phyloP scores from a whole-genome alignment of 768 basidiomycete species.

The Boletus subparvulus region DNA sequence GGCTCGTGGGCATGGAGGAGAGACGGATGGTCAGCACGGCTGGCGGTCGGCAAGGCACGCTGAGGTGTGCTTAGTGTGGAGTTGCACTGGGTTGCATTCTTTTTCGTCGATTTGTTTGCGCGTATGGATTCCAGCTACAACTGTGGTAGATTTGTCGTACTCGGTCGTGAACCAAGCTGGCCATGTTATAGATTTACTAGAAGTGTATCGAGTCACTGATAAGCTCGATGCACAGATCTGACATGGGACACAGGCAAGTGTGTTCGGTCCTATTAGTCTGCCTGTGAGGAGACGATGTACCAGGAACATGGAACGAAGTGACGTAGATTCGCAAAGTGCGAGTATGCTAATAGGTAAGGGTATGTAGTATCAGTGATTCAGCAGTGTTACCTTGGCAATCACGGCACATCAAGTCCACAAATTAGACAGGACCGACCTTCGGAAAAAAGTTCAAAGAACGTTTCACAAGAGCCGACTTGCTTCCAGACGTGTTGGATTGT shows the following conservation, averaged over 20 bases:
- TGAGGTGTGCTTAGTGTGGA: constrained; percentile 5
- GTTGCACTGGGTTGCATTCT: not conserved
- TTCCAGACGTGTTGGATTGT: too few species aligned
- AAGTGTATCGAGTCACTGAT: too few species aligned
- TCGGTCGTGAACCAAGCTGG: not conserved
- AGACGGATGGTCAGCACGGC: not conserved
- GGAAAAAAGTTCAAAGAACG: not conserved
- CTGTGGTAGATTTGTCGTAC: not conserved
- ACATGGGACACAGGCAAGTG: too few species aligned
- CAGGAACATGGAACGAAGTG: too few species aligned
- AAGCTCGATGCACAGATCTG: too few species aligned
- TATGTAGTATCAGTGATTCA: too few species aligned
- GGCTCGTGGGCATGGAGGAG: constrained; percentile 3
- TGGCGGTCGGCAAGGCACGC: not conserved
- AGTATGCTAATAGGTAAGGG: too few species aligned
- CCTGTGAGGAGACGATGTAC: too few species aligned
- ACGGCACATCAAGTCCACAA: not conserved
- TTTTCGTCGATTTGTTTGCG: constrained; percentile 22
- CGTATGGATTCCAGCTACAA: not conserved
- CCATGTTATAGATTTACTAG: not conserved
- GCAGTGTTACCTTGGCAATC: not conserved
- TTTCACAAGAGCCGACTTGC: not conserved
- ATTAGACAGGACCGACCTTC: not conserved
- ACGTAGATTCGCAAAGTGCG: too few species aligned
- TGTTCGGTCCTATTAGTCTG: too few species aligned